Percentiles rank a stretch among this genome's conserved stretches.
These are phyloP conservation scores for Phaeosphaeriaceae sp. DNA, from an alignment of 2,329 filamentous ascomycete genomes.

Conservation along the genomic window DNA sequence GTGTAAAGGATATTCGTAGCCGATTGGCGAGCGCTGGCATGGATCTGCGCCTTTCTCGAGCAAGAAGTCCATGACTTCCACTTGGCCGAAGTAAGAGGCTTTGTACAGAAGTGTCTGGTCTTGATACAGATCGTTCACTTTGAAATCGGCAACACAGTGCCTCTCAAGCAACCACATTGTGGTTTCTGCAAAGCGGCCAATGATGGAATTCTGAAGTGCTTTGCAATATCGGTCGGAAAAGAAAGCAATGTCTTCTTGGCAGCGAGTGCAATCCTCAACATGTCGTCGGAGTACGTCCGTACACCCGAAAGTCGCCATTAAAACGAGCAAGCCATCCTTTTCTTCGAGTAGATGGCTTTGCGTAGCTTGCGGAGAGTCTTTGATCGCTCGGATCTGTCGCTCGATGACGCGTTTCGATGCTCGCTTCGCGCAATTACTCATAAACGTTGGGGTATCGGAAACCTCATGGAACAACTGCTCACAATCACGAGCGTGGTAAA, in stretches of 20 bases:
- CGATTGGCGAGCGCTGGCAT: slow-evolving; percentile 2
- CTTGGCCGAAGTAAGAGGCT: slow-evolving; percentile 4
- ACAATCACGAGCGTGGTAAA: neutral
- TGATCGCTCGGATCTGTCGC: slow-evolving; percentile 1
- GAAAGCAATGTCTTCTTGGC: neutral
- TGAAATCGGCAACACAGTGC: neutral
- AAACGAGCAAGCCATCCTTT: neutral
- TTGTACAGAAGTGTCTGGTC: slow-evolving; percentile 2
- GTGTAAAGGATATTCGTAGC: slow-evolving; percentile 6
- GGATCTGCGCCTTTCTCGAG: neutral
- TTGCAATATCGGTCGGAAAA: slow-evolving; percentile 1
- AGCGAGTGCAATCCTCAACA: neutral
- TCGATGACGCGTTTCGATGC: slow-evolving; percentile 3
- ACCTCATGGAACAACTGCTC: neutral
- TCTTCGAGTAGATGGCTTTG: slow-evolving; percentile 1
- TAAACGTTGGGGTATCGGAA: neutral
- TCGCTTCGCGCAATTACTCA: slow-evolving; percentile 1
- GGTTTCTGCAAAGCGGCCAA: slow-evolving; percentile 1
- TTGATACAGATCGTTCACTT: slow-evolving; percentile 1
- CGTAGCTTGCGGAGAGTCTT: neutral
- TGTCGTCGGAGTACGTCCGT: slow-evolving; percentile 1
- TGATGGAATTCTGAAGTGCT: slow-evolving; percentile 4
- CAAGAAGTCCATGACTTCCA: slow-evolving; percentile 1
- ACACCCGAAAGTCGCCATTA: neutral
- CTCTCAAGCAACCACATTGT: slow-evolving; percentile 4